phyloP scores from a whole-genome alignment of 2,329 filamentous ascomycete species.

The Conoideocrella luteorostrata region DNA sequence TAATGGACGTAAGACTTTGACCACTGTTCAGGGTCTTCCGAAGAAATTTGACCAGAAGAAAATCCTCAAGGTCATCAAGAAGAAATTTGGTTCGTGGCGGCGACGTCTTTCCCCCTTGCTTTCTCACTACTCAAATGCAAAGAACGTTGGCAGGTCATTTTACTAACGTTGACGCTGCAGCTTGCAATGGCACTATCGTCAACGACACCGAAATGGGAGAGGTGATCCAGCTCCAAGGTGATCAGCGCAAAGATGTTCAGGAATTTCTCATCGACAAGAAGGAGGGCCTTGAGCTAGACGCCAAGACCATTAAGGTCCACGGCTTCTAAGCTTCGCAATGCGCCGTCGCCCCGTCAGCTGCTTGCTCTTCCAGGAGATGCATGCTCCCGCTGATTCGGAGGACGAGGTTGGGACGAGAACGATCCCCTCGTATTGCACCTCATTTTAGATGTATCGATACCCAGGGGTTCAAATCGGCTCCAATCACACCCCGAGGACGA shows the following conservation, averaged over 20 bases:
- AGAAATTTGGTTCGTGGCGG: conserved; percentile 83
- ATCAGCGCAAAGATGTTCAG: conserved; percentile 98
- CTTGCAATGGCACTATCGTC: conserved; percentile 99
- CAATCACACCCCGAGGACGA: conserved; percentile 16
- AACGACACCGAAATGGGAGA: conserved; percentile 94
- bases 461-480: conserved; percentile 26
- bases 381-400: conserved; percentile 24
- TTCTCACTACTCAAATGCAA: neutral
- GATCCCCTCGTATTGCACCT: conserved; percentile 20
- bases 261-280: conserved; percentile 97
- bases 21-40: conserved; percentile 96
- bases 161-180: conserved; percentile 34
- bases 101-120: neutral
- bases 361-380: conserved; percentile 17
- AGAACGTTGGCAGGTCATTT: neutral
- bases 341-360: conserved; percentile 32
- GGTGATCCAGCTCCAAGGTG: conserved; percentile 98
- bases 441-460: conserved; percentile 19
- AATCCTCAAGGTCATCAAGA: conserved; percentile 99
- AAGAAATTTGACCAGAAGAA: conserved; percentile 99
- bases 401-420: conserved; percentile 21
- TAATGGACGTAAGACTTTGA: conserved; percentile 99
- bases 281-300: conserved; percentile 86
- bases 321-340: conserved; percentile 41
- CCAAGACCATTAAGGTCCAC: conserved; percentile 91